Percentiles rank a stretch among this genome's conserved stretches.
Conservation (phyloP, 78 protist species). For the Chrysochromulina parva region DNA sequence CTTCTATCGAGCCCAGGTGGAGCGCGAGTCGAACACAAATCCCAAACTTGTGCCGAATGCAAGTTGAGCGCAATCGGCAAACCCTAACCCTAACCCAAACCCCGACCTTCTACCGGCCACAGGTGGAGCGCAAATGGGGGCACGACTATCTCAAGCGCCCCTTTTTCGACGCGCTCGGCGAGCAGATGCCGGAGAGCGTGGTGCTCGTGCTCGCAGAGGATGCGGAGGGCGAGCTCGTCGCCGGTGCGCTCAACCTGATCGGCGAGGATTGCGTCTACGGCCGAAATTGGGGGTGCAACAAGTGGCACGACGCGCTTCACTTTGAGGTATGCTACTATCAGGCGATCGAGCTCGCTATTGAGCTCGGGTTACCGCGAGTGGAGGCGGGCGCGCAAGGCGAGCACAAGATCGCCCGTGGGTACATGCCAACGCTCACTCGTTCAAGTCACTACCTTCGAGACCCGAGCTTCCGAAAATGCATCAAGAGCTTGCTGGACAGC, state of each 20-base stretch:
- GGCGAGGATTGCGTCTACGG: conserved; percentile 24
- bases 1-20: background rate
- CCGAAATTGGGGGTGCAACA: conserved; percentile 16
- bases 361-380: background rate
- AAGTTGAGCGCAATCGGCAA: too few relatives aligned
- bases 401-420: conserved; percentile 17
- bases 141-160: background rate
- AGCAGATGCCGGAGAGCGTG: background rate
- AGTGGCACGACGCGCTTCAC: conserved; percentile 5
- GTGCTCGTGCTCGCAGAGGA: conserved; percentile 16
- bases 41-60: too few relatives aligned
- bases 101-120: background rate
- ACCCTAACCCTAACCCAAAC: too few relatives aligned
- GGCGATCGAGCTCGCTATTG: conserved; percentile 32
- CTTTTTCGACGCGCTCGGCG: background rate
- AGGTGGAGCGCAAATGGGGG: conserved; percentile 18
- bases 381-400: conserved; percentile 39
- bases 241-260: conserved; percentile 28
- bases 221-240: background rate
- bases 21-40: background rate
- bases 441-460: background rate
- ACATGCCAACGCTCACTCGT: conserved; percentile 10
- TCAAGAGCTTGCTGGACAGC: background rate
- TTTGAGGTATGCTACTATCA: conserved; percentile 39
- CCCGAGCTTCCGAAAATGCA: background rate